A percentile compares a stretch with the other conserved stretches of the same genome.
Conservation (phyloP, 345 rosid species). For the Brassica juncea region DNA sequence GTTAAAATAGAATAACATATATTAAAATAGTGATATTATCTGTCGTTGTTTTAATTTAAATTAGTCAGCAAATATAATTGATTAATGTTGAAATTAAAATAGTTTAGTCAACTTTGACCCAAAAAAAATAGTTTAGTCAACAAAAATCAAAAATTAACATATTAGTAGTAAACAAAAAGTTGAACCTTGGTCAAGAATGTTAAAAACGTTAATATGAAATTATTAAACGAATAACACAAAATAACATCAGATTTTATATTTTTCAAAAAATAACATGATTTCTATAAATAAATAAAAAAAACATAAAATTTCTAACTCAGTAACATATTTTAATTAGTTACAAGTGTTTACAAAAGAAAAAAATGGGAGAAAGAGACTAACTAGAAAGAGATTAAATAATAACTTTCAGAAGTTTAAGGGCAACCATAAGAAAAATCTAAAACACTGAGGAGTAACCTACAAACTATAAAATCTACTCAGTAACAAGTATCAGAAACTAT, state of each 20-base stretch:
- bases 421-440: neutral
- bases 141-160: neutral
- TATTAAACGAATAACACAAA: no score
- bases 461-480: neutral
- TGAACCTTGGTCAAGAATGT: neutral
- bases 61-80: neutral
- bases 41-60: neutral
- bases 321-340: neutral
- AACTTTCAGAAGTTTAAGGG: neutral
- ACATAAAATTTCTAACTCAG: neutral
- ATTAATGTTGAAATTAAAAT: neutral
- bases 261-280: neutral
- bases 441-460: constrained; percentile 12
- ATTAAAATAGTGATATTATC: neutral
- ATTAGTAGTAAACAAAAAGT: neutral
- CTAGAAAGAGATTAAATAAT: neutral
- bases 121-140: neutral
- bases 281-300: neutral
- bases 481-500: neutral
- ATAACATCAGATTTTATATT: neutral
- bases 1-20: neutral
- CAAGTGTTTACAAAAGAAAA: neutral
- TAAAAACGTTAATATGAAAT: neutral
- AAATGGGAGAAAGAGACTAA: neutral
- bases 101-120: no score